Evolutionary conservation across 345 rosid genomes (phyloP).

Genomic region (Brassica cretica): DNA sequence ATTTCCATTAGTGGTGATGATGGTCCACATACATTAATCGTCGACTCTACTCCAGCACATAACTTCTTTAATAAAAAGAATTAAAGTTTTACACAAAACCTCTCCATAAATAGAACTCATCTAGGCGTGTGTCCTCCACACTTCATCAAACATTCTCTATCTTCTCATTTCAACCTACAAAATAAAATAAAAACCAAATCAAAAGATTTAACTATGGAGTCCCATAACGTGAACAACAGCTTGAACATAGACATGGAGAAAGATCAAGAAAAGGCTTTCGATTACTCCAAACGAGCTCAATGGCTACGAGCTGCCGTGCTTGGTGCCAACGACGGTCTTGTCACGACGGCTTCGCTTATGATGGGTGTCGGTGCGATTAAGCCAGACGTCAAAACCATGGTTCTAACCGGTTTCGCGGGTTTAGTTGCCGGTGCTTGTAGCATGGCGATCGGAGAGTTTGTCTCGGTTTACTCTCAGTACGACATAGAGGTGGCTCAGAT

Average conservation of each 20-base stretch:
- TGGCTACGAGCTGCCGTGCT: conserved; percentile 95
- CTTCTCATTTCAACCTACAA: not conserved
- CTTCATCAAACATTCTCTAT: conserved; percentile 31
- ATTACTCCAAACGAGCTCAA: conserved; percentile 82
- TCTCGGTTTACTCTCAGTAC: conserved; percentile 81
- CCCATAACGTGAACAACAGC: conserved; percentile 37
- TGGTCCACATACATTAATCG: conserved; percentile 43
- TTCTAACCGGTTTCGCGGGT: conserved; percentile 89
- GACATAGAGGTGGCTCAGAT: conserved; percentile 81
- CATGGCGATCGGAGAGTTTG: conserved; percentile 97
- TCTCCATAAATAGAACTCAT: conserved; percentile 48
- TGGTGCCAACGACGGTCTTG: conserved; percentile 91
- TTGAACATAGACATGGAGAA: conserved; percentile 44
- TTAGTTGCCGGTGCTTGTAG: conserved; percentile 92
- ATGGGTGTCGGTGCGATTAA: conserved; percentile 90
- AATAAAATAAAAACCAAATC: not conserved
- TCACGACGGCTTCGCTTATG: conserved; percentile 84
- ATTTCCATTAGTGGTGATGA: conserved; percentile 43
- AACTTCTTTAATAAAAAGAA: not conserved
- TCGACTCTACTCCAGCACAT: conserved; percentile 15
- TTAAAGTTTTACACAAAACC: conserved; percentile 1
- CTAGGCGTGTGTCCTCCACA: conserved; percentile 76
- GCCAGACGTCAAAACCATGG: conserved; percentile 71
- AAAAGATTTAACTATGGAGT: conserved; percentile 41
- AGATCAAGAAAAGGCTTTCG: conserved; percentile 40